Conservation (phyloP, 495 filamentous ascomycete species). For the Staphylotrichum longicolle region DNA sequence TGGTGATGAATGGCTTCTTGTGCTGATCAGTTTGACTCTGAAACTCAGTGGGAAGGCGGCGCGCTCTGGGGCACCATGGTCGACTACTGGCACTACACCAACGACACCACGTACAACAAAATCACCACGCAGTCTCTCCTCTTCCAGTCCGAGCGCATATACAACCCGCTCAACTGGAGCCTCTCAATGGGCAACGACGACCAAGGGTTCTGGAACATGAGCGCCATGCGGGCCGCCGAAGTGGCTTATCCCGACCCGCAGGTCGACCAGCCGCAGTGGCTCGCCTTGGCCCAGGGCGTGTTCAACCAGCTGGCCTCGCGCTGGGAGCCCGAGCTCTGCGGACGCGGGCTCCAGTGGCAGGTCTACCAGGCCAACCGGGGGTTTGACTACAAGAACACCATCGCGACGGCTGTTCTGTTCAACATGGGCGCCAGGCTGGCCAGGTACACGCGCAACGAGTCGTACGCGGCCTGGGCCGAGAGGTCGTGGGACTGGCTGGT, state of each 20-base stretch:
- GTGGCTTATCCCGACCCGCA: slow-evolving; percentile 58
- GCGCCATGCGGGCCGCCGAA: slow-evolving; percentile 66
- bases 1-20: too few relatives aligned
- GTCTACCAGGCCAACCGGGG: slow-evolving; percentile 67
- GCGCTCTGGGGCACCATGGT: slow-evolving; percentile 64
- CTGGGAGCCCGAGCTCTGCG: slow-evolving; percentile 60
- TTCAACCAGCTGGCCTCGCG: slow-evolving; percentile 61
- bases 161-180: slow-evolving; percentile 68
- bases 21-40: slow-evolving; percentile 15
- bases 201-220: slow-evolving; percentile 67
- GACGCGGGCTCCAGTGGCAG: slow-evolving; percentile 73
- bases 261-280: slow-evolving; percentile 56
- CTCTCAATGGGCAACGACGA: slow-evolving; percentile 72
- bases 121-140: slow-evolving; percentile 47
- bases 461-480: slow-evolving; percentile 72
- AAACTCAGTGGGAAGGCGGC: slow-evolving; percentile 46
- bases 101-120: slow-evolving; percentile 62
- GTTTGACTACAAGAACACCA: slow-evolving; percentile 73
- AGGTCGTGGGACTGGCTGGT: slow-evolving; percentile 66
- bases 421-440: slow-evolving; percentile 72
- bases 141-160: slow-evolving; percentile 53
- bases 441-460: slow-evolving; percentile 69
- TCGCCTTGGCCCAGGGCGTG: slow-evolving; percentile 66
- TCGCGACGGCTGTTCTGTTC: slow-evolving; percentile 78
- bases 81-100: slow-evolving; percentile 70